A percentile compares a stretch with the other conserved stretches of the same genome.
These are phyloP conservation scores for Fusarium sp. DNA, from an alignment of 2,329 filamentous ascomycete species.

Conservation along the genomic window DNA sequence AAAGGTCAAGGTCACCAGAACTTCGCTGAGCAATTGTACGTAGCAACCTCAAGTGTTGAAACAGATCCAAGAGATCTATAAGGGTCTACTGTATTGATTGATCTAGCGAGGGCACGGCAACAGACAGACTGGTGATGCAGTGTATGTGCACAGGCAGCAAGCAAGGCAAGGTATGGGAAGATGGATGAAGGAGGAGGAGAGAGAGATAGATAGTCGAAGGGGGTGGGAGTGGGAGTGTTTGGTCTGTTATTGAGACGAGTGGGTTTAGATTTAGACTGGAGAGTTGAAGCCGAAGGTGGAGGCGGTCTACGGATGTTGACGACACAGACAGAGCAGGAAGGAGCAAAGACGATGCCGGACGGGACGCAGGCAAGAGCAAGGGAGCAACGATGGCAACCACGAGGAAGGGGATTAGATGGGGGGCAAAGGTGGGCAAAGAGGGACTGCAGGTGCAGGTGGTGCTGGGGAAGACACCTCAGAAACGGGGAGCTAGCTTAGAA, in stretches of 20 bases:
- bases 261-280: conserved; percentile 24
- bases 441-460: conserved; percentile 21
- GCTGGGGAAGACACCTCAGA: conserved; percentile 30
- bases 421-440: conserved; percentile 34
- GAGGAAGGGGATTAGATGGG: conserved; percentile 33
- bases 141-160: conserved; percentile 14
- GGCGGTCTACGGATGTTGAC: conserved; percentile 44
- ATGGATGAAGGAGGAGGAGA: conserved; percentile 8
- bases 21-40: conserved; percentile 29
- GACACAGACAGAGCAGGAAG: conserved; percentile 26
- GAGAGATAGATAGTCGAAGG: conserved; percentile 26
- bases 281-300: conserved; percentile 34
- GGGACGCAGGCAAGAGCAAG: conserved; percentile 24
- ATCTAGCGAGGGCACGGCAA: conserved; percentile 25
- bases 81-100: conserved; percentile 20
- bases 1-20: conserved; percentile 24
- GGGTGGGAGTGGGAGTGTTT: conserved; percentile 25
- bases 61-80: conserved; percentile 29
- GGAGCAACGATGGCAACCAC: conserved; percentile 33
- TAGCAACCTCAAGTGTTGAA: conserved; percentile 23
- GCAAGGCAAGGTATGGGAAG: neutral
- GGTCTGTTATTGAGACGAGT: conserved; percentile 38
- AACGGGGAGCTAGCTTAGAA: conserved; percentile 33
- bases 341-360: neutral
- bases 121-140: conserved; percentile 1